Percentiles rank a stretch among this genome's conserved stretches.
These are phyloP conservation scores for Xylaria digitata DNA, from an alignment of 2,329 filamentous ascomycete species.

Conservation along the genomic window DNA sequence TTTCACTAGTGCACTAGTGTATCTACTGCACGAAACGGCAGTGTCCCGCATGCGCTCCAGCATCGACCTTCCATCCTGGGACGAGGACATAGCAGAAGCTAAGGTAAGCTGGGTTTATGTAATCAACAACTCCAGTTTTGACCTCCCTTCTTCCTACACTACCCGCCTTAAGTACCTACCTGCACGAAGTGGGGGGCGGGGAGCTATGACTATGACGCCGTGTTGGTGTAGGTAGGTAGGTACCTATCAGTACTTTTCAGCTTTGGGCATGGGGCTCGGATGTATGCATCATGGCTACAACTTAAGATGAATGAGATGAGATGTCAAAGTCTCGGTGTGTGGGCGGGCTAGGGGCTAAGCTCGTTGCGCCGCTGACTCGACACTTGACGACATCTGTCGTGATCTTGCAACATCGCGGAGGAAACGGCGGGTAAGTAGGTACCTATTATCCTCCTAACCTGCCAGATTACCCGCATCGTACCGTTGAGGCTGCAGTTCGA, in stretches of 20 bases:
- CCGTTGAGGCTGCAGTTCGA: background rate
- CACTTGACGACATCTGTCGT: constrained; percentile 5
- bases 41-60: constrained; percentile 19
- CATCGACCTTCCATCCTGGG: constrained; percentile 18
- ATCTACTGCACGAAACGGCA: constrained; percentile 1
- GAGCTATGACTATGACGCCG: background rate
- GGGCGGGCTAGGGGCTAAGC: background rate
- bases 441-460: no score
- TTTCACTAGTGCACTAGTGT: no score
- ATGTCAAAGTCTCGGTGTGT: background rate
- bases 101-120: constrained; percentile 16
- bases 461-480: no score
- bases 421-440: background rate
- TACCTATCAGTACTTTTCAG: background rate
- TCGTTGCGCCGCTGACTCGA: background rate
- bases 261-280: background rate
- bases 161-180: background rate
- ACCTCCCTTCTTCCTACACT: constrained; percentile 26
- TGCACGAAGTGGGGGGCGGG: background rate
- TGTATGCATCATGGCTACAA: background rate
- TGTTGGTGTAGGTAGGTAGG: no score
- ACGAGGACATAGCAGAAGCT: background rate
- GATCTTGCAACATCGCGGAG: background rate
- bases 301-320: background rate
- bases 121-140: constrained; percentile 32